A percentile compares a stretch with the other conserved stretches of the same genome.
Evolutionary conservation across 371 early-diverging fungal genomes (phyloP).

Genomic region (Fennellomyces sp.): DNA sequence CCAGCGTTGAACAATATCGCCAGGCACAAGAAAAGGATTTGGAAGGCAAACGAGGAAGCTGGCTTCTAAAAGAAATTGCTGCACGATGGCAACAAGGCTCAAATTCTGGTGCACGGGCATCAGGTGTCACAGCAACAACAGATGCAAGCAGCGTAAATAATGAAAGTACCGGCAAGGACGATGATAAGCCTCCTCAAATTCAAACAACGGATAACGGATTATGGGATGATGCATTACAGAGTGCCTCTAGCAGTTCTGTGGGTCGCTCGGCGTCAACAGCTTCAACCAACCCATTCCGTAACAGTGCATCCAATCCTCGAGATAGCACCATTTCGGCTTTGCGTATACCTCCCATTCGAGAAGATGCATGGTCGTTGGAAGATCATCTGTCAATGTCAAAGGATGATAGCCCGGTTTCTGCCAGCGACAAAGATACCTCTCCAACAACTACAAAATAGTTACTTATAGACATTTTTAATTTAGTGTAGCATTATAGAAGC

Average conservation of each 20-base stretch:
- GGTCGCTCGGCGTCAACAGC: not conserved
- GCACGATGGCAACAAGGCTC: conserved; percentile 17
- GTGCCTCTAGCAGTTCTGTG: not conserved
- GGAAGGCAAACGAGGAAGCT: conserved; percentile 4
- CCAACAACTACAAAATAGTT: no score
- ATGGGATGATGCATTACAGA: conserved; percentile 6
- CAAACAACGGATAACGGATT: not conserved
- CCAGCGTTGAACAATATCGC: not conserved
- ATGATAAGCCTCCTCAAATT: not conserved
- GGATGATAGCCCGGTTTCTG: no score
- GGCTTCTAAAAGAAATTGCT: conserved; percentile 19
- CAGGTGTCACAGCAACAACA: not conserved
- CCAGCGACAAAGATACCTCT: no score
- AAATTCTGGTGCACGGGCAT: conserved; percentile 11
- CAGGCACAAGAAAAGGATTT: conserved; percentile 1
- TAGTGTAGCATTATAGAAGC: no score
- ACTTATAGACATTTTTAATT: no score
- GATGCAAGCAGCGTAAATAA: not conserved
- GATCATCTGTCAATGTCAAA: not conserved
- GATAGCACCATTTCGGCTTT: conserved; percentile 8
- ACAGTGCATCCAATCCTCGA: not conserved
- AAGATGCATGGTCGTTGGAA: conserved; percentile 12
- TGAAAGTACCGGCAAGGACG: not conserved
- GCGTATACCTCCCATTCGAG: conserved; percentile 3
- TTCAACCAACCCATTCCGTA: conserved; percentile 3